Base-by-base conservation (phyloP, 2,329 filamentous ascomycete genomes). In the Clathrospora elynae region DNA sequence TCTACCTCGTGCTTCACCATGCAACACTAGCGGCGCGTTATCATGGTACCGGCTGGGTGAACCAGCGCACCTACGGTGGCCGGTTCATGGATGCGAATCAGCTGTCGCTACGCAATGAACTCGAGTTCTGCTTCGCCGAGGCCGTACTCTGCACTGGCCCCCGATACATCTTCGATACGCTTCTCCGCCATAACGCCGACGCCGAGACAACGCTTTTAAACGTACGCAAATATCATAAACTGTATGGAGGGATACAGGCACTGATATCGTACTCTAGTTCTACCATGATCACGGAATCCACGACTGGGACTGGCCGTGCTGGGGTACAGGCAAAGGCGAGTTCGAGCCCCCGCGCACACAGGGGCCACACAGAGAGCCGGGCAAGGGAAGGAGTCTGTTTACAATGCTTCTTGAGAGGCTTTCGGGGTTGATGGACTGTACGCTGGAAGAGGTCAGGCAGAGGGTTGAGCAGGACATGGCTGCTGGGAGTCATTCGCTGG, bases 51-150 rank as follows among this genome's bases (percentile, higher is more conserved):
- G 61, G 64, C 18, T 55, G 60, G 46, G 65, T 68, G n/a, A 55
- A 65, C 20, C 61, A 68, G 32, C 43, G 49, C 13, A 59, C 52
- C 2, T 64, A 65, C 26, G 64, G n/a, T n/a, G n/a, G 64, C 16
- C 53, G 43, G 12, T 57, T 57, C 49, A 62, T 66, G 57, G 61
- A 64, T 35, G 53, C 48, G 6, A 60, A 64, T 14, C 58, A 61
- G 20, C 24, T 66, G 4, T 51, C 54, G 2, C 42, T 67, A 5
- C 64, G 64, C 22, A 59, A 50, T 8, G 62, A 66, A 16, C 33
- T 68, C 2, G 63, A 67, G 18, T 61, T 64, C 20, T 57, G 52
- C 26, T 67, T 67, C 25, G 52, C 57, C 0, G 66, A 68, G 51
- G 63, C 51, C 0, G 46, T 52, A 4, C 49, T 68, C 8, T 46